Percentiles rank a stretch among this genome's conserved stretches.
Evolutionary conservation across 169 alveolate genomes (phyloP).

Genomic region (Babesia ovata): DNA sequence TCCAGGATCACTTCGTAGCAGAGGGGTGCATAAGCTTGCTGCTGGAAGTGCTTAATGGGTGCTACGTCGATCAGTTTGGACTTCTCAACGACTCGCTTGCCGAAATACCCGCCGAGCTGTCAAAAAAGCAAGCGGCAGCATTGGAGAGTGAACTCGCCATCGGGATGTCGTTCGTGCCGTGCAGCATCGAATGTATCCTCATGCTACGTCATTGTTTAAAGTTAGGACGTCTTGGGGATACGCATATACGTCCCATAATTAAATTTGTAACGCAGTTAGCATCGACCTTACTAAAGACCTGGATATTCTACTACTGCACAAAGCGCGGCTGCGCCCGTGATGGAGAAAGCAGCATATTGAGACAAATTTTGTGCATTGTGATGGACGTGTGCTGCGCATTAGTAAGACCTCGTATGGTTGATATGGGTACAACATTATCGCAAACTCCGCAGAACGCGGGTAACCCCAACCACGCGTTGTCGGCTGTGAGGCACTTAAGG

Average conservation of each 20-base stretch:
- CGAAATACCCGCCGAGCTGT: neutral
- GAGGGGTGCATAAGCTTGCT: slow-evolving; percentile 25
- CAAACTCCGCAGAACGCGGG: neutral
- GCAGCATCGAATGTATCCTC: slow-evolving; percentile 34
- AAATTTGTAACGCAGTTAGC: neutral
- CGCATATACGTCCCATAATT: neutral
- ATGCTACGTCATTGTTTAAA: slow-evolving; percentile 35
- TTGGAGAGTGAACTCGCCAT: slow-evolving; percentile 29
- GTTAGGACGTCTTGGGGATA: neutral
- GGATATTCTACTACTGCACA: slow-evolving; percentile 8
- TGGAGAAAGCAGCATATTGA: slow-evolving; percentile 2
- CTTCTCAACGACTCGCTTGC: slow-evolving; percentile 17
- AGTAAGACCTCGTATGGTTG: neutral
- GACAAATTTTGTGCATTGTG: slow-evolving; percentile 1
- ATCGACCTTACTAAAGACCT: slow-evolving; percentile 3
- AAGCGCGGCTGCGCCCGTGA: slow-evolving; percentile 6
- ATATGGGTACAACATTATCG: neutral
- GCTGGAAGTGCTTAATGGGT: slow-evolving; percentile 8
- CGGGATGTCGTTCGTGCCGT: slow-evolving; percentile 38
- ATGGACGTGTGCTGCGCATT: slow-evolving; percentile 13
- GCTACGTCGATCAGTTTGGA: slow-evolving; percentile 42
- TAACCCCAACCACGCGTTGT: neutral
- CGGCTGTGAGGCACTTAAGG: neutral
- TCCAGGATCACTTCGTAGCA: slow-evolving; percentile 9
- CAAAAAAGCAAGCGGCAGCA: slow-evolving; percentile 1